phyloP scores from a whole-genome alignment of 805 yeast species.

The Diddensiella transvaalensis region DNA sequence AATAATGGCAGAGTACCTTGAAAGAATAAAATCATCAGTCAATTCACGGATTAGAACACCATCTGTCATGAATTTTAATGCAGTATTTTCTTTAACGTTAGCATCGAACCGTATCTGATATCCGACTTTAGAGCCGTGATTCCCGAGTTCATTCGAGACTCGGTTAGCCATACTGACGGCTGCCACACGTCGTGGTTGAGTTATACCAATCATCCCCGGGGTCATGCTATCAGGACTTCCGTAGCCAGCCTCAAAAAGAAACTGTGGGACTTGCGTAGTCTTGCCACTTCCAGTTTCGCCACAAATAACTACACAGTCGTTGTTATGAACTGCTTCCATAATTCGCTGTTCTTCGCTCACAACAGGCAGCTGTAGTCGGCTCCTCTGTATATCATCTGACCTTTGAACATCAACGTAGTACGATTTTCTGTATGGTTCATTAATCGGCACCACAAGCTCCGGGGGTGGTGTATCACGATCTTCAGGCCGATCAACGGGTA shows the following conservation, averaged over 20 bases:
- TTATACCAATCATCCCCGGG: slow-evolving; percentile 94
- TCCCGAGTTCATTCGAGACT: slow-evolving; percentile 75
- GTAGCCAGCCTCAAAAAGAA: slow-evolving; percentile 87
- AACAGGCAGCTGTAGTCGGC: slow-evolving; percentile 77
- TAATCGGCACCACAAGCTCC: slow-evolving; percentile 56
- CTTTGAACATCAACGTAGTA: slow-evolving; percentile 67
- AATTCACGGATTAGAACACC: slow-evolving; percentile 92
- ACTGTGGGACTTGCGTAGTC: slow-evolving; percentile 97
- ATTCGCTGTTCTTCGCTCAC: slow-evolving; percentile 85
- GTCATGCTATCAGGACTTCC: slow-evolving; percentile 58
- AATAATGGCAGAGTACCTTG: slow-evolving; percentile 78
- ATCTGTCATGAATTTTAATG: slow-evolving; percentile 89
- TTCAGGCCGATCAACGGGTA: slow-evolving; percentile 59
- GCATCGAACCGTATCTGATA: slow-evolving; percentile 87
- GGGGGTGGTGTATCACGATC: slow-evolving; percentile 70
- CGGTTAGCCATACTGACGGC: slow-evolving; percentile 81
- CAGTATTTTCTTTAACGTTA: slow-evolving; percentile 52
- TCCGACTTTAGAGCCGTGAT: slow-evolving; percentile 74
- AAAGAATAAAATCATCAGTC: slow-evolving; percentile 79
- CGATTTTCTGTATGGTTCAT: slow-evolving; percentile 50
- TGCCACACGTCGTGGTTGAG: slow-evolving; percentile 90
- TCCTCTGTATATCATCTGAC: slow-evolving; percentile 58
- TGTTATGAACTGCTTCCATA: slow-evolving; percentile 93
- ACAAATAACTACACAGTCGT: slow-evolving; percentile 85
- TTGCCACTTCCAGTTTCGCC: slow-evolving; percentile 99